Base-by-base conservation (phyloP, 306 rosid species). In the Carpinus viminea region DNA sequence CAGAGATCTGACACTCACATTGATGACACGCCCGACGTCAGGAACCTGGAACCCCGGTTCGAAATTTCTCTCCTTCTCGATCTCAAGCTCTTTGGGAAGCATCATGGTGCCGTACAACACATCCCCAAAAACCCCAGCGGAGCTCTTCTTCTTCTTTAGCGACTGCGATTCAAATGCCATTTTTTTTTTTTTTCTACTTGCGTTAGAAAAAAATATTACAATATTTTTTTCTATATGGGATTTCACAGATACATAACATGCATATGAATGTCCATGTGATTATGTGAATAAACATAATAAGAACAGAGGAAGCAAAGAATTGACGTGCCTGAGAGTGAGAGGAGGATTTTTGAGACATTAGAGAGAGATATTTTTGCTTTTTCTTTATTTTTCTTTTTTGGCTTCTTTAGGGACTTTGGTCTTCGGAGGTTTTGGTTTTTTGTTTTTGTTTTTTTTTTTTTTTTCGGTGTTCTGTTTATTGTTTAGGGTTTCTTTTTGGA, bases 111-210 rank as follows among this genome's bases (percentile, higher is more conserved):
- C 82, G 80, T 78, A 85, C 2, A 87, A 84, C 2, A 85, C 81
- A 60, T 92, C 96, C 69, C 91, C 91, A 75, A 81, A 87, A 2
- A 85, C 86, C 72, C 88, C 91, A 46, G 24, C 75, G 53, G 46
- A 9, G 70, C 72, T 11, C 74, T 76, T 84, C 86, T 76, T 84
- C 86, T 85, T 89, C 80, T 85, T 79, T 84, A 87, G 84, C 18
- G 82, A 66, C 80, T 85, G 83, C n/a, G 85, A 87, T 82, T 86
- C 83, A 83, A 89, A 90, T 21, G 78, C 85, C 92, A 88, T 86
- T 75, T 83, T 72, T 68, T 41, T 66, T 74, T 66, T 41, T 66
- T 74, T 75, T 70, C 78, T 38, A 84, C 86, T 15, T 20, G 17
- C 15, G 8, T 47, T 11, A 16, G 51, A 2, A 71, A 47, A 47